Base-by-base conservation (phyloP, 352 stramenopile genomes). In the Phytophthora europaea region DNA sequence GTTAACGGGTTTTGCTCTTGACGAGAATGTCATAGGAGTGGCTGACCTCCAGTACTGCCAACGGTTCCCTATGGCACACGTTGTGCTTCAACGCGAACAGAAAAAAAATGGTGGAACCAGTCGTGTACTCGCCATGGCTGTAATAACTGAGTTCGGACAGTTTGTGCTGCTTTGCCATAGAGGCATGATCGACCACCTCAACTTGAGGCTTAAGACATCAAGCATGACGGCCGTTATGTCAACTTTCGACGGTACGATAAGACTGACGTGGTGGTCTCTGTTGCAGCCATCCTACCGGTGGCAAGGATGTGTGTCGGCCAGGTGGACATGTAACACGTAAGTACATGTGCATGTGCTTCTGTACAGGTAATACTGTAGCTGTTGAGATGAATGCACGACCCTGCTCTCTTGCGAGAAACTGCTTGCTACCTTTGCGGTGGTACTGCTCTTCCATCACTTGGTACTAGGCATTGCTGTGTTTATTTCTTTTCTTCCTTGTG, bases 401-500 rank as follows among this genome's bases (percentile, higher is more conserved):
- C 23, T 26, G 23, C 23, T 26, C 23, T 31, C 26, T 31, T 31
- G 26, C 26, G 26, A 31, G 26, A 40, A 40, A 13, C 34, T 40
- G 34, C 34, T 40, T n/a, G n/a, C n/a, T 45, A n/a, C 38, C 15
- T 47, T 47, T 20, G 18, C 38, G 38, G 38, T 47, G 38, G 38
- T 20, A 15, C 38, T n/a, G 38, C 38, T 20, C 38, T n/a, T 47
- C 8, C 38, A 15, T 47, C 38, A n/a, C 15, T 15, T 18, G 38
- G 5, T 45, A n/a, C 13, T 47, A 47, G 15, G 15, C 15, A 47
- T 47, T 47, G 38, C 38, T 20, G 38, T 26, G 9, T 64, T 64
- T 71, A 60, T 66, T 66, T 67, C 59, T 62, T 45, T 47, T 51
- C 47, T 34, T 61, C 38, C 34, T 47, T 47, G 38, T 18, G 38